These are phyloP conservation scores for Yarrowia osloensis DNA, from an alignment of 805 yeast species.

Conservation along the genomic window DNA sequence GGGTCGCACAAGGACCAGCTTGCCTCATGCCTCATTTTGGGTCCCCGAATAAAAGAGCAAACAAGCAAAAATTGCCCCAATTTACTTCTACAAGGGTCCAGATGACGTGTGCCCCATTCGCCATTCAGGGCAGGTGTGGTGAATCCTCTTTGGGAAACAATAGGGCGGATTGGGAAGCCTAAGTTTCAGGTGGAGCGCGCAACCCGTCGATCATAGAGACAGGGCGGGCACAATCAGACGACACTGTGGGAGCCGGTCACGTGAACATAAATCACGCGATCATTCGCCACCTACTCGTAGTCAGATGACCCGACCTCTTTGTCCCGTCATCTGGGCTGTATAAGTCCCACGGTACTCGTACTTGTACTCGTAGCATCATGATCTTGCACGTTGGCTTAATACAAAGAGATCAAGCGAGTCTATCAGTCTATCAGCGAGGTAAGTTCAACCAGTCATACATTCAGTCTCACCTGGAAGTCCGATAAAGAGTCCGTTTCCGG, in stretches of 20 bases:
- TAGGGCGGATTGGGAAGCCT: constrained; percentile 18
- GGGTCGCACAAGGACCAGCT: neutral
- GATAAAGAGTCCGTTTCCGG: neutral
- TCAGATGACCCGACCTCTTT: too few relatives aligned
- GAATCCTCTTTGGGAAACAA: neutral
- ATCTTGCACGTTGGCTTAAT: too few relatives aligned
- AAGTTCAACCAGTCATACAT: neutral
- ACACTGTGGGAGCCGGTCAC: too few relatives aligned
- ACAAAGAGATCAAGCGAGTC: neutral
- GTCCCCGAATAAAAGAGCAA: neutral
- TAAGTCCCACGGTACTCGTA: too few relatives aligned
- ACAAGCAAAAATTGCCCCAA: neutral
- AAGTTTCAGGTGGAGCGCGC: neutral
- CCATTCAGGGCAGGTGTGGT: constrained; percentile 1
- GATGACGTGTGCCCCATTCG: neutral
- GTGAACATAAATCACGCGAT: too few relatives aligned
- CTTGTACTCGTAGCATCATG: too few relatives aligned
- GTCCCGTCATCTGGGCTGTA: too few relatives aligned
- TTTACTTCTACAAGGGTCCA: neutral
- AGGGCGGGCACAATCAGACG: neutral
- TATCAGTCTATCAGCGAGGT: neutral
- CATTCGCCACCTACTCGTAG: too few relatives aligned
- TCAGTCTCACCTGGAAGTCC: neutral
- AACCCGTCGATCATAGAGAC: neutral
- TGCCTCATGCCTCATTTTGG: neutral